Base-by-base conservation (phyloP, 345 rosid genomes). In the Citropsis articulata region DNA sequence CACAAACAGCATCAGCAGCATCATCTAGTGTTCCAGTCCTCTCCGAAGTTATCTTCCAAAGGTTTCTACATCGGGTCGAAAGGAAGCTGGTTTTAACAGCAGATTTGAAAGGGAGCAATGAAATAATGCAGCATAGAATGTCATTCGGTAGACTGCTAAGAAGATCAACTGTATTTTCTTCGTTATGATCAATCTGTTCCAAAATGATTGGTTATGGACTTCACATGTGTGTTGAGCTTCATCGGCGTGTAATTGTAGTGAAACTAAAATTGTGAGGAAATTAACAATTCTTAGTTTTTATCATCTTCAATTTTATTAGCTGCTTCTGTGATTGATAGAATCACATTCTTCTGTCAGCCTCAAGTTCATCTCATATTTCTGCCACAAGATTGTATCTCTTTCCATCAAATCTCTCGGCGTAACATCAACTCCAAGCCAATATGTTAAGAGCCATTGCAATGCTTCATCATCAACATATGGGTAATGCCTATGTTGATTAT, bases 81-180 rank as follows among this genome's bases (percentile, higher is more conserved):
- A 75, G 71, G 30, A 64, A 12, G 66, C 45, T 65, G 10, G 63
- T 65, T 64, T 75, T 45, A 4, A 65, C 71, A 13, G 62, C 71
- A 45, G 78, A 48, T 64, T 64, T 50, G 38, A 48, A 75, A 65
- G 70, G 45, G 21, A 75, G 78, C 24, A 48, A 64, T 7, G 78
- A 75, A 64, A 64, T 75, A 36, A 75, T 64, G 33, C 27, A 7
- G 25, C 22, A 30, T 48, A 75, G 69, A 30, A 75, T 64, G 25
- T 75, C 62, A 38, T 75, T 40, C 0, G 78, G 71, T 21, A 75
- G 53, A 63, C 12, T 0, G 31, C 61, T 45, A 4, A 75, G 21
- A 30, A 45, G 38, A 64, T 75, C 71, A 21, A 5, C 61, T 19
- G 14, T 22, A 28, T 45, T 63, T 27, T 13, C 69, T 63, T 64